Evolutionary conservation across 1,139 yeast genomes (phyloP), one percentile per base, ranked within the genome.

Genomic region (Lodderomyces oxycetoniae): DNA sequence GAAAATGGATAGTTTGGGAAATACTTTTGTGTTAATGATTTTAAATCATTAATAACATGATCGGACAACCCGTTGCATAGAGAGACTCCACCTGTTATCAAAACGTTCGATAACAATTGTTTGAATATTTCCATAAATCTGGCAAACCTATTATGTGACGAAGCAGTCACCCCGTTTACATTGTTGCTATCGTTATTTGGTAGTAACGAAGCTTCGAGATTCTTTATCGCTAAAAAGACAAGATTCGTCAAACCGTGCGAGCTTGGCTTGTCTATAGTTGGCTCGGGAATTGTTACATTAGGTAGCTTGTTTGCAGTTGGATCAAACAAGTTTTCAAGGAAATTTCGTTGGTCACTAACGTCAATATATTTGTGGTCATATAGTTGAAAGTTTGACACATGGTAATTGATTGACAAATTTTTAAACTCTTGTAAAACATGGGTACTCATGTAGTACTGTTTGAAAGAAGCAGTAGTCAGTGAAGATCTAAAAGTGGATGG

Each of bases 21-120:
- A 42, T 58, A 61, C 41, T 61, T 60, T 21, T 63, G 61, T 12
- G 63, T 57, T 37, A 71, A 59, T 41, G 73, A 67, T 31, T 70
- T 59, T 38, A 79, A 57, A 45, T 82, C 89, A 45, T 74, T 74
- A 26, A 77, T 59, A 7, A 83, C 59, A 48, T 85, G 70, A 43
- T 74, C 79, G 32, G 76, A 75, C 39, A 82, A 60, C 3, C 85
- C 86, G 15, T 73, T 70, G 17, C 79, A 62, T 38, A 74, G 59
- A 2, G 87, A 71, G 1, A 77, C 57, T 7, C 81, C 78, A 22
- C 93, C 91, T 4, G 84, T 79, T 34, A 83, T 64, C 26, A 83
- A 70, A 8, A 82, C 71, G 49, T 78, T 80, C n/a, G 75, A 65
- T 34, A 80, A 56, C 33, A 67, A 55, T 26, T 53, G 61, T 40